Evolutionary conservation across 2,329 filamentous ascomycete species (phyloP).

Genomic region (Epichloe brachyelytri): DNA sequence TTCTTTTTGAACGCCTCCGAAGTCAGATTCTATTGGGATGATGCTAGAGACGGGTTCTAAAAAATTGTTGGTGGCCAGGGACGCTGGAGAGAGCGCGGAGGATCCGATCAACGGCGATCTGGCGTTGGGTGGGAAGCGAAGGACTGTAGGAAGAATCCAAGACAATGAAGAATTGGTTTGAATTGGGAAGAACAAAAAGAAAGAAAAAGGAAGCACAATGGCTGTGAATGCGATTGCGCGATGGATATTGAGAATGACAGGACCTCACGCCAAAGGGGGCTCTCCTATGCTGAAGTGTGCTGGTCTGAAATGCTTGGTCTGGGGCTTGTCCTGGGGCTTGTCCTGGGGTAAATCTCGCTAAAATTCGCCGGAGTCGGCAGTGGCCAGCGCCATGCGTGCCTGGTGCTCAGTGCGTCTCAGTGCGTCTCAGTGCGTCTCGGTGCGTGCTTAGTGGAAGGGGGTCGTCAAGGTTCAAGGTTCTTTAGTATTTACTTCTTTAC

Average conservation of each 20-base stretch:
- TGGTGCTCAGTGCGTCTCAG: background rate
- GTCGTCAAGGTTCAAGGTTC: no score
- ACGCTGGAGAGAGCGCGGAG: background rate
- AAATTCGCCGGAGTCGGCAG: conserved; percentile 1
- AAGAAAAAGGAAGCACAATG: no score
- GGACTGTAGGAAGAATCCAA: background rate
- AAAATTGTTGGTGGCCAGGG: background rate
- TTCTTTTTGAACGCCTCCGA: background rate
- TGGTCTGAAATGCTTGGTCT: background rate
- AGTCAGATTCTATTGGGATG: background rate
- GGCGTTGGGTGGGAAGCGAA: background rate
- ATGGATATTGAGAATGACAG: background rate
- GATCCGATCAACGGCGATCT: background rate
- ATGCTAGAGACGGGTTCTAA: background rate
- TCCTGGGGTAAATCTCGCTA: conserved; percentile 11
- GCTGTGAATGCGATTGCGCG: no score
- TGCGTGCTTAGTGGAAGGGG: no score
- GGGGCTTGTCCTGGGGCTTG: background rate
- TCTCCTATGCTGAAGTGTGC: no score
- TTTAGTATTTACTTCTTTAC: no score
- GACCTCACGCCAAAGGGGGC: background rate
- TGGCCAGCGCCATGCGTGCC: background rate
- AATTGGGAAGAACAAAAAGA: background rate
- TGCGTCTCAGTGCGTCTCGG: background rate
- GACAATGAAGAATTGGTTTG: no score